phyloP scores from a whole-genome alignment of 495 filamentous ascomycete genomes.

The Poronia punctata region DNA sequence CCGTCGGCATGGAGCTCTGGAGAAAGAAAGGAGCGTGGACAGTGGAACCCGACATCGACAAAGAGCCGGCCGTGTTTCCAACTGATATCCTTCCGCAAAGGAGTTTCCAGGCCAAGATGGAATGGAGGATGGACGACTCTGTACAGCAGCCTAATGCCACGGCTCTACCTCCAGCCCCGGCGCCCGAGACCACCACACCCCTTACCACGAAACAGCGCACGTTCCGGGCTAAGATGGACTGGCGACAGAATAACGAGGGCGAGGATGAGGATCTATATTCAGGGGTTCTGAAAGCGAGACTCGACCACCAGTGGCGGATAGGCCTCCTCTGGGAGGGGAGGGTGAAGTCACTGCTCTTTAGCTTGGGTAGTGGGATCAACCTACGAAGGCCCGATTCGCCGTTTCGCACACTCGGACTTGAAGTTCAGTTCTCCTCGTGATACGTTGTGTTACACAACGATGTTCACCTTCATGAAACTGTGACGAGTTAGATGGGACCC shows the following conservation, averaged over 20 bases:
- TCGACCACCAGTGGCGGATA: slow-evolving; percentile 79
- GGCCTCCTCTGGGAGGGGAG: slow-evolving; percentile 90
- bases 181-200: slow-evolving; percentile 3
- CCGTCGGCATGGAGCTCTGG: slow-evolving; percentile 88
- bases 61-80: slow-evolving; percentile 13
- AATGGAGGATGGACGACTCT: slow-evolving; percentile 44
- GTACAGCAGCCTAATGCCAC: slow-evolving; percentile 14
- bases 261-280: slow-evolving; percentile 55
- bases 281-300: slow-evolving; percentile 82
- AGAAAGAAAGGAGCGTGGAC: slow-evolving; percentile 40
- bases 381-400: slow-evolving; percentile 62
- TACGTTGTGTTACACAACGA: background rate
- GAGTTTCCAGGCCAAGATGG: slow-evolving; percentile 49
- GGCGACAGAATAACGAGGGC: slow-evolving; percentile 19
- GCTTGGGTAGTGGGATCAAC: slow-evolving; percentile 74
- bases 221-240: slow-evolving; percentile 10
- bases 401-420: slow-evolving; percentile 71
- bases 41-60: slow-evolving; percentile 34
- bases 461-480: no score
- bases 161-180: slow-evolving; percentile 7
- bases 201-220: slow-evolving; percentile 3
- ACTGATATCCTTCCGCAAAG: slow-evolving; percentile 27
- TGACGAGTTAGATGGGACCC: no score
- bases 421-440: slow-evolving; percentile 90
- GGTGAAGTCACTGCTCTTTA: slow-evolving; percentile 87